Base-by-base conservation (phyloP, 768 basidiomycete species). In the Roridomyces roridus region DNA sequence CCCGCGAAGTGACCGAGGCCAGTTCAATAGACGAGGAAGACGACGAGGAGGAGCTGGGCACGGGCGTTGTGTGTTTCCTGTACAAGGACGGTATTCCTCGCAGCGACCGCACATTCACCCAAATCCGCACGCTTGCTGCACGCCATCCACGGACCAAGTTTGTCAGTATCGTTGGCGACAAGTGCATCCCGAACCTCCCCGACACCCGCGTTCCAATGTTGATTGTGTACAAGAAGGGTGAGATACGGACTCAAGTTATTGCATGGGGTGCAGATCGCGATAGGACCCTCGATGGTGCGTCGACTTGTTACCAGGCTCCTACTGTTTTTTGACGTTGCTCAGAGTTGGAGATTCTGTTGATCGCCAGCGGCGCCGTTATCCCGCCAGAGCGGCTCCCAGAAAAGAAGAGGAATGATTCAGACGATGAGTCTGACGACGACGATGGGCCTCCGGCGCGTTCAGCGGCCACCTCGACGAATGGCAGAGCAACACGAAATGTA, bases 141-240 rank as follows among this genome's bases (percentile, higher is more conserved):
- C 84, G 85, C 48, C 89, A 96, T 70, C 92, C 95, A 2, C 88
- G 89, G 43, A 92, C 95, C 11, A 98, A 98, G 75, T 97, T 99
- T 64, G 90, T 98, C 58, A 94, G 92, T 11, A 98, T 98, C 65
- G 86, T 95, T 4, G 94, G 95, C 34, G 85, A 92, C 74, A 94
- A 94, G 72, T 96, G 94, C 76, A 97, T 99, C 65, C 87, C 92
- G n/a, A 89, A 98, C 72, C 87, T 98, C 31, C 96, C 96, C 14
- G 97, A 98, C 65, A 80, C 84, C 34, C 87, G 94, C 47, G 74
- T 94, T 36, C 97, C 97, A 1, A 98, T 96, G 80, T 76, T 98
- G 54, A 87, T 99, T 62, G 76, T 96, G 26, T 98, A 99, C 73
- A 86, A 91, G 42, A 89, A 89, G 63, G 97, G 97, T n/a, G 90